These are phyloP conservation scores for Cordyceps fumosorosea DNA, from an alignment of 2,329 filamentous ascomycete genomes.

Conservation along the genomic window DNA sequence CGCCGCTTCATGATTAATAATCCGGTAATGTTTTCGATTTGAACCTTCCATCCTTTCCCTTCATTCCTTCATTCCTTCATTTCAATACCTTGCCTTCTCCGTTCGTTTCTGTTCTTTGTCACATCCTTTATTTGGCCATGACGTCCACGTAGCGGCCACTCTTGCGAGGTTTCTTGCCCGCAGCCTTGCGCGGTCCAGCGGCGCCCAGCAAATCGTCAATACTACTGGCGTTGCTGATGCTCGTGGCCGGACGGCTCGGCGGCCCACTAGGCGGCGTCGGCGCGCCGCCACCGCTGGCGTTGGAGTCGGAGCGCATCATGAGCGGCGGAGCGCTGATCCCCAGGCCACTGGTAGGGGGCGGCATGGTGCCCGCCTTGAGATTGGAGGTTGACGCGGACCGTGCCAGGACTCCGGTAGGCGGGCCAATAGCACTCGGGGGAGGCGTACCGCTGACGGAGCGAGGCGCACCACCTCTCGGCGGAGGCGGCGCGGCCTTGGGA, in stretches of 20 bases:
- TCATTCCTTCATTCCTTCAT: slow-evolving; percentile 7
- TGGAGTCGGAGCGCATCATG: slow-evolving; percentile 44
- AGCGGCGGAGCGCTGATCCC: slow-evolving; percentile 30
- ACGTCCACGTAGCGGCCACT: slow-evolving; percentile 90
- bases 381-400: slow-evolving; percentile 23
- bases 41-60: neutral
- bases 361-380: slow-evolving; percentile 23
- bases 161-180: slow-evolving; percentile 67
- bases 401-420: slow-evolving; percentile 23
- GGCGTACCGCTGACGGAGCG: slow-evolving; percentile 49
- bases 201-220: slow-evolving; percentile 88
- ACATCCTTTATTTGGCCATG: slow-evolving; percentile 62
- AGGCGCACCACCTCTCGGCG: slow-evolving; percentile 56
- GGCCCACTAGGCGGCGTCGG: slow-evolving; percentile 39
- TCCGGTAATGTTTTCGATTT: neutral
- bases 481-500: slow-evolving; percentile 67
- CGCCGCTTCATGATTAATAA: slow-evolving; percentile 2
- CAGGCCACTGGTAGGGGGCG: slow-evolving; percentile 30
- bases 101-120: neutral
- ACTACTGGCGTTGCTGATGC: slow-evolving; percentile 85
- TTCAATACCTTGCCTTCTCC: neutral
- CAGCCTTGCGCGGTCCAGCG: slow-evolving; percentile 60
- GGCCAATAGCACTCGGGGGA: slow-evolving; percentile 34
- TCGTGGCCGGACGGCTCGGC: slow-evolving; percentile 65
- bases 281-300: slow-evolving; percentile 32